A percentile compares a stretch with the other conserved stretches of the same genome.
phyloP scores from a whole-genome alignment of 2,329 filamentous ascomycete genomes.

The Diaporthe citri region DNA sequence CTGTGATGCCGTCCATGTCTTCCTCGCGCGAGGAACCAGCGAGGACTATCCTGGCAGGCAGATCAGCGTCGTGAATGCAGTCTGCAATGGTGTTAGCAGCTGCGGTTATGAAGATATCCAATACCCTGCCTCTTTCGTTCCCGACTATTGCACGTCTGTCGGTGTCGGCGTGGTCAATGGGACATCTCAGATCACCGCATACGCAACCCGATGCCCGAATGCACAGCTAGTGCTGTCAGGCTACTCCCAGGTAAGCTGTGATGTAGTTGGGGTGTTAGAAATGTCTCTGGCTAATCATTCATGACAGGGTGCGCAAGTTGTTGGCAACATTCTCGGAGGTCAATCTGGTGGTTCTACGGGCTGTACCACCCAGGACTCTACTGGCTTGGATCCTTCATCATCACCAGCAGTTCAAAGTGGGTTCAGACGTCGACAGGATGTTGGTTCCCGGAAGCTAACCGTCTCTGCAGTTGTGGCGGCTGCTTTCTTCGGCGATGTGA shows the following conservation, averaged over 20 bases:
- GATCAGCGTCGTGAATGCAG: constrained; percentile 17
- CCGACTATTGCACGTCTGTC: constrained; percentile 37
- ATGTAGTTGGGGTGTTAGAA: neutral
- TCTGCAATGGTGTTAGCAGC: constrained; percentile 16
- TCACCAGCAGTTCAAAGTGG: constrained; percentile 16
- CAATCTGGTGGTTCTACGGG: constrained; percentile 34
- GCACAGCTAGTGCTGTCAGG: constrained; percentile 34
- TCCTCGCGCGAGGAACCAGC: constrained; percentile 23
- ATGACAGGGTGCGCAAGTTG: constrained; percentile 34
- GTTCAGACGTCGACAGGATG: neutral
- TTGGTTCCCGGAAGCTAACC: neutral
- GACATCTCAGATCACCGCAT: constrained; percentile 35
- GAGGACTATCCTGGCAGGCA: constrained; percentile 28
- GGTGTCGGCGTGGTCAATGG: constrained; percentile 31
- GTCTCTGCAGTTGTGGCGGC: constrained; percentile 15
- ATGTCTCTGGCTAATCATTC: neutral
- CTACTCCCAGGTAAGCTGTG: constrained; percentile 30
- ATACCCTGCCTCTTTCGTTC: constrained; percentile 22
- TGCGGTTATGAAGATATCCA: constrained; percentile 37
- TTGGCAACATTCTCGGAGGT: constrained; percentile 38
- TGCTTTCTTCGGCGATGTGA: constrained; percentile 37
- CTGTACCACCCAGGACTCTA: constrained; percentile 29
- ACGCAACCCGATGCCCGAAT: constrained; percentile 26
- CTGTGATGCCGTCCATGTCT: constrained; percentile 28
- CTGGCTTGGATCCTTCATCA: constrained; percentile 25